Evolutionary conservation across 2,329 filamentous ascomycete genomes (phyloP).

Genomic region (Curvularia lunata): DNA sequence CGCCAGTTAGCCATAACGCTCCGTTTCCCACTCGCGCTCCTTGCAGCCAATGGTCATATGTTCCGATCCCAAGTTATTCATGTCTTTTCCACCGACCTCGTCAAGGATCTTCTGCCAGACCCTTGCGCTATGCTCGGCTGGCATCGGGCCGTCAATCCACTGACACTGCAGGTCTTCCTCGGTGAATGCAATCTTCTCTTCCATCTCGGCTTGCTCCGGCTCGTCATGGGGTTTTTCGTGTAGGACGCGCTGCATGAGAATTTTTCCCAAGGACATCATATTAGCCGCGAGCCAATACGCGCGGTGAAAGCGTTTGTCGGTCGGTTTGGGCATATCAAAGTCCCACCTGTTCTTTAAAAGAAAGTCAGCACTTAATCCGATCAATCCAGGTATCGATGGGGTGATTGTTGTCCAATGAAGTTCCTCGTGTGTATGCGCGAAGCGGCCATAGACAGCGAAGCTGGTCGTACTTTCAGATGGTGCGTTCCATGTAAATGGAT

Average conservation of each 20-base stretch:
- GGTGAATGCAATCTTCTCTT: constrained; percentile 7
- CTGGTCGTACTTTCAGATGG: constrained; percentile 20
- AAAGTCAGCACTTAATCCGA: constrained; percentile 11
- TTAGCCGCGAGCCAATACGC: constrained; percentile 42
- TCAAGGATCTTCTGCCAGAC: constrained; percentile 12
- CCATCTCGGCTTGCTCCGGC: constrained; percentile 3
- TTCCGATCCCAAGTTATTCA: background rate
- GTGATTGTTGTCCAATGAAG: constrained; percentile 38
- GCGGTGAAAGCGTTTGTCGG: constrained; percentile 34
- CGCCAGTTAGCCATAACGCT: too few species aligned
- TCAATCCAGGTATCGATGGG: constrained; percentile 4
- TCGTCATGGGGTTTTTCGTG: constrained; percentile 14
- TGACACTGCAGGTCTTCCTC: constrained; percentile 16
- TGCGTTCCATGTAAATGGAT: constrained; percentile 24
- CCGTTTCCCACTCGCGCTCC: background rate
- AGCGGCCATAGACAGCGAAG: constrained; percentile 34
- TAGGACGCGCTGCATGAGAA: constrained; percentile 22
- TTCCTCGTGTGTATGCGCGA: constrained; percentile 23
- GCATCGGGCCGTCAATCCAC: constrained; percentile 10
- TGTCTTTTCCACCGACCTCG: background rate
- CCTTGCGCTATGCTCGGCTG: background rate
- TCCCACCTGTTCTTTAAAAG: constrained; percentile 22
- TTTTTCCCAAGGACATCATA: constrained; percentile 9
- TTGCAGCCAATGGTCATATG: constrained; percentile 9
- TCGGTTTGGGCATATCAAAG: constrained; percentile 16